Percentiles rank a stretch among this genome's conserved stretches.
phyloP scores from a whole-genome alignment of 305 asterid genomes.

The Plantago lanceolata region DNA sequence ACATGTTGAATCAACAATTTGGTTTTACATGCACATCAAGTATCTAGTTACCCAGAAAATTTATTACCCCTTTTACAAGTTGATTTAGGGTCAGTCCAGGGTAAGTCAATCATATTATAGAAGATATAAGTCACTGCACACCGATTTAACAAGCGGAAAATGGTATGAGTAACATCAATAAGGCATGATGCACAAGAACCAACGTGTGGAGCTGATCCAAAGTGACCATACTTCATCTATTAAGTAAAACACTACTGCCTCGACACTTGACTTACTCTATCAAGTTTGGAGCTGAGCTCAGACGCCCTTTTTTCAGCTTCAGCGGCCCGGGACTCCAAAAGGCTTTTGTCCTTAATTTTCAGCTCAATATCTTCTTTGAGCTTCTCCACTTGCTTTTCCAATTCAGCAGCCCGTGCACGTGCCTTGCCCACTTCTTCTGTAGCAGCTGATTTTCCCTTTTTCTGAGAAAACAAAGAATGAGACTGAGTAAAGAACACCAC shows the following conservation, averaged over 20 bases:
- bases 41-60: no score
- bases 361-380: conserved; percentile 44
- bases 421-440: conserved; percentile 64
- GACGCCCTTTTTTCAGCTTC: conserved; percentile 46
- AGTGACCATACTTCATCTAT: conserved; percentile 2
- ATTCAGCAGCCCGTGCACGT: conserved; percentile 55
- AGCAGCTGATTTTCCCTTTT: conserved; percentile 46
- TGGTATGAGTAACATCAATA: background rate
- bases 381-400: conserved; percentile 39
- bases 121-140: no score
- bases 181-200: background rate
- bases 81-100: no score
- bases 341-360: conserved; percentile 49
- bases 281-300: conserved; percentile 41
- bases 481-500: conserved; percentile 7
- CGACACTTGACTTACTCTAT: conserved; percentile 43
- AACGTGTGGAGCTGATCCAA: background rate
- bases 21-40: no score
- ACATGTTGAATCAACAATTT: no score
- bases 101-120: no score
- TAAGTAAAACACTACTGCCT: conserved; percentile 8
- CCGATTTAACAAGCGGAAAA: no score
- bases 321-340: conserved; percentile 35
- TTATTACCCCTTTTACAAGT: no score
- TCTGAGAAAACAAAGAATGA: conserved; percentile 22